Conservation (phyloP, 2,329 filamentous ascomycete genomes). For the Orbilia oligospora region DNA sequence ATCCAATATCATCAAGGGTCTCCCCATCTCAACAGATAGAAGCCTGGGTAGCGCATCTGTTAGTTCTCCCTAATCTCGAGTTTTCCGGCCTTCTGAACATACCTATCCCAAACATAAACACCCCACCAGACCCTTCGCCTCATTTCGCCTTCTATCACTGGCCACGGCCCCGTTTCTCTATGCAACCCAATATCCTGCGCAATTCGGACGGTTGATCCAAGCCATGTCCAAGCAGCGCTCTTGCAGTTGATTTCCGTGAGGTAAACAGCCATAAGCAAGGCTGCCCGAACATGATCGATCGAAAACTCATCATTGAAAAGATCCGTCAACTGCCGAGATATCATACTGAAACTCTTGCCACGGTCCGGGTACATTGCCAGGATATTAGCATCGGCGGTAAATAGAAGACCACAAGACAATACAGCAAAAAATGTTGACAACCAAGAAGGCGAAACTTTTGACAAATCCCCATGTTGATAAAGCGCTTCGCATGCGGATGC, state of each 20-base stretch:
- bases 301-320: constrained; percentile 84
- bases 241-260: constrained; percentile 88
- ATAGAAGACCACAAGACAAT: constrained; percentile 84
- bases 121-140: constrained; percentile 88
- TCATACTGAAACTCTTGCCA: constrained; percentile 78
- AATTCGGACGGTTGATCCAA: constrained; percentile 82
- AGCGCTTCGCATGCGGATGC: constrained; percentile 81
- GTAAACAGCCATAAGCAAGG: constrained; percentile 82
- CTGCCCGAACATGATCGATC: constrained; percentile 80
- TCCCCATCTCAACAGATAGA: constrained; percentile 83
- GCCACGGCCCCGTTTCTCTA: constrained; percentile 79
- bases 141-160: constrained; percentile 85
- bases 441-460: constrained; percentile 78
- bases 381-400: constrained; percentile 72
- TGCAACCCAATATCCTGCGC: constrained; percentile 89
- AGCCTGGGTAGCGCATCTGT: constrained; percentile 69
- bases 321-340: constrained; percentile 78
- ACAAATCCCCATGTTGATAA: constrained; percentile 76
- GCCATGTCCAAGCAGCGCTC: constrained; percentile 87
- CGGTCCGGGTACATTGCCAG: constrained; percentile 69
- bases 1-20: constrained; percentile 86
- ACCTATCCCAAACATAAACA: constrained; percentile 90
- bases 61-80: constrained; percentile 22
- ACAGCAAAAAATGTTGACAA: constrained; percentile 85
- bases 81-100: constrained; percentile 63